Base-by-base conservation (phyloP, 768 basidiomycete genomes). In the Leucosporidium yakuticum region DNA sequence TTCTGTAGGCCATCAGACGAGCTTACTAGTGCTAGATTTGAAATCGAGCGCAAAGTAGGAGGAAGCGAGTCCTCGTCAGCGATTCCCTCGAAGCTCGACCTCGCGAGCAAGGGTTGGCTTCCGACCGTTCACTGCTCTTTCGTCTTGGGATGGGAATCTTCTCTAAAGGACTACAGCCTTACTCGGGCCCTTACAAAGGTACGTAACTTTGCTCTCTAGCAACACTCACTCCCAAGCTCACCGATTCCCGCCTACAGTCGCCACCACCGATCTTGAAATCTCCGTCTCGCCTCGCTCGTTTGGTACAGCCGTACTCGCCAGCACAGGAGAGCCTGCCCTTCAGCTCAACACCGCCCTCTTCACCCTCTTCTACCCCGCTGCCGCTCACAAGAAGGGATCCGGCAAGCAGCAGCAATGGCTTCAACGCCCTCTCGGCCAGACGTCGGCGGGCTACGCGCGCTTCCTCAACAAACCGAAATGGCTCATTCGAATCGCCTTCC, bases 331-430 rank as follows among this genome's bases (percentile, higher is more conserved):
- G 4, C 67, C 62, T 4, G 71, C 71, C 20, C 62, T 72, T 0
- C 17, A 51, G 44, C 62, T 73, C 34, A 67, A 75, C 9, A 70
- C 70, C 23, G 39, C 58, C 57, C 62, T 74, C 25, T 62, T 65
- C 57, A 68, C 68, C 39, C n/a, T 71, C 34, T 75, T 66, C 71
- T 74, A 74, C 58, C 73, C 74, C 4, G 63, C 71, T 31, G 32
- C 32, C 34, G 9, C 25, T 4, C 25, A 23, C 51, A 34, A 4
- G 34, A 0, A 19, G 11, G 49, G 53, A 1, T 56, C 44, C 0
- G 29, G 50, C 3, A 3, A 21, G 3, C 61, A 32, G 1, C 32
- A 48, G 34, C 47, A 34, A 31, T 72, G 70, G 70, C 20, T 69
- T 6, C 29, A 68, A 19, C 62, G 62, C 0, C 71, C 71, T 2